Conservation (phyloP, 768 basidiomycete genomes). For the Pulveroboletus sp. region DNA sequence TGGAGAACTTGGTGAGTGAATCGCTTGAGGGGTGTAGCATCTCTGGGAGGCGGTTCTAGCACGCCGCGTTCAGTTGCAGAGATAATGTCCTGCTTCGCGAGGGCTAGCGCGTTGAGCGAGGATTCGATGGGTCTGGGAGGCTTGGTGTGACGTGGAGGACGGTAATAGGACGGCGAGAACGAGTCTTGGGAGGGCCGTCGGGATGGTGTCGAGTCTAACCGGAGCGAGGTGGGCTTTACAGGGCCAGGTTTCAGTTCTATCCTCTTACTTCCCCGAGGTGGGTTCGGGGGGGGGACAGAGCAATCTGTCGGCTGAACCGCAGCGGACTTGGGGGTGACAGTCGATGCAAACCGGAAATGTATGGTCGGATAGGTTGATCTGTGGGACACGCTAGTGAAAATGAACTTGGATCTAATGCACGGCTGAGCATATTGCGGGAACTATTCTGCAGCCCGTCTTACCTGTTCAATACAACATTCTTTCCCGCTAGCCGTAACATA, state of each 20-base stretch:
- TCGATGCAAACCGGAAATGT: conserved; percentile 24
- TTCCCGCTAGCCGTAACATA: conserved; percentile 39
- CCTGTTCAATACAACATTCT: conserved; percentile 38
- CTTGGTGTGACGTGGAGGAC: conserved; percentile 21
- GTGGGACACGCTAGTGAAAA: conserved; percentile 1
- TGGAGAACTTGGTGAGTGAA: conserved; percentile 47
- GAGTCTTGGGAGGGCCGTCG: conserved; percentile 23
- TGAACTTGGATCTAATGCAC: conserved; percentile 18
- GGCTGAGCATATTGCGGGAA: conserved; percentile 1
- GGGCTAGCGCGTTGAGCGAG: conserved; percentile 38
- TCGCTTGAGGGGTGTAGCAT: conserved; percentile 52
- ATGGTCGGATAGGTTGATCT: conserved; percentile 1
- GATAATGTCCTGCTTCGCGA: conserved; percentile 55
- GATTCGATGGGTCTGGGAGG: conserved; percentile 19
- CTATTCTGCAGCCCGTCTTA: conserved; percentile 5
- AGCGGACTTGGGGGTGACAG: conserved; percentile 25
- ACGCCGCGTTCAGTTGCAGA: conserved; percentile 68
- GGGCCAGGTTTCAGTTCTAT: conserved; percentile 64
- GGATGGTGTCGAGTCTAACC: conserved; percentile 13
- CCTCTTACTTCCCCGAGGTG: conserved; percentile 38
- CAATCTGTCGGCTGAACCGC: conserved; percentile 11
- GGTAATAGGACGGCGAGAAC: conserved; percentile 23
- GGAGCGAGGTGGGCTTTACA: conserved; percentile 39
- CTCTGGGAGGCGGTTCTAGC: conserved; percentile 57
- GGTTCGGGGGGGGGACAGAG: conserved; percentile 25